phyloP scores from a whole-genome alignment of 495 filamentous ascomycete species.

The Penicillium simplicissimum region DNA sequence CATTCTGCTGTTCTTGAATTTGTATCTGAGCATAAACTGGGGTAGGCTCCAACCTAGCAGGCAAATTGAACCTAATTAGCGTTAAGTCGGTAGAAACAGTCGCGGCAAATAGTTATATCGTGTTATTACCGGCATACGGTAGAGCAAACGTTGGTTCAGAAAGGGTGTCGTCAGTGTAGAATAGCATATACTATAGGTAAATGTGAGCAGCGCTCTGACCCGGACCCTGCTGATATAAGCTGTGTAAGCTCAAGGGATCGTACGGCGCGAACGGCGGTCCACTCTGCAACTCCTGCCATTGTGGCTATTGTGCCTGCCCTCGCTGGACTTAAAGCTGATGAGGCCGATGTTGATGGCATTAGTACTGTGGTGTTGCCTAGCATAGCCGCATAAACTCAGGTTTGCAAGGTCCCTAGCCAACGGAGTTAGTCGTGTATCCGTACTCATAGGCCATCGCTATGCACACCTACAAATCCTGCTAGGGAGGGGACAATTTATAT shows the following conservation, averaged over 20 bases:
- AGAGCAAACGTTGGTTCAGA: neutral
- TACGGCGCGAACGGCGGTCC: neutral
- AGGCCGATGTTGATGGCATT: neutral
- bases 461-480: too few species aligned
- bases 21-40: neutral
- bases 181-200: neutral
- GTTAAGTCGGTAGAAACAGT: too few species aligned
- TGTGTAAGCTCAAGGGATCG: neutral
- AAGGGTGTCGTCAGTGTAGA: neutral
- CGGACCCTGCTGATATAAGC: neutral
- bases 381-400: neutral
- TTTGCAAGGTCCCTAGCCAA: neutral
- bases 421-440: neutral
- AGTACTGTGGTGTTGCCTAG: neutral
- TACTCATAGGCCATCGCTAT: neutral
- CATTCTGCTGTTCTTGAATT: neutral
- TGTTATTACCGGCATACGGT: neutral
- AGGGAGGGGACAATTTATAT: too few species aligned
- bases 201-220: neutral
- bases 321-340: neutral
- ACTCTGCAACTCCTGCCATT: neutral
- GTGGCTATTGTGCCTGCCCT: neutral
- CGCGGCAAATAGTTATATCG: too few species aligned
- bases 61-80: too few species aligned
- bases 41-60: neutral